phyloP scores from a whole-genome alignment of 2,329 filamentous ascomycete genomes.

The Aureobasidium subglaciale region DNA sequence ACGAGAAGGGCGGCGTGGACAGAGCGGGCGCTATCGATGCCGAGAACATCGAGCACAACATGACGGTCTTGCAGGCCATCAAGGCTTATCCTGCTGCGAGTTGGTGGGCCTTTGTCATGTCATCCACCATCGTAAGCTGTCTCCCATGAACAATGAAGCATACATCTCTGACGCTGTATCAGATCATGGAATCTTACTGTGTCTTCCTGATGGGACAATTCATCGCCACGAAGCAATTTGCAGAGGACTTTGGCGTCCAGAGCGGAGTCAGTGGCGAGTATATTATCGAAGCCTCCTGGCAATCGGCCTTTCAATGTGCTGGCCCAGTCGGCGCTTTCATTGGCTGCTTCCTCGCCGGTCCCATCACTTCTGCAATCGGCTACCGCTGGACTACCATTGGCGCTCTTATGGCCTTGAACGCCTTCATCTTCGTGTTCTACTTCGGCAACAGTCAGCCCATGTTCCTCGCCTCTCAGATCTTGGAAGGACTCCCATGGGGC shows the following conservation, averaged over 20 bases:
- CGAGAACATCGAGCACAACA: slow-evolving; percentile 47
- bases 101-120: slow-evolving; percentile 51
- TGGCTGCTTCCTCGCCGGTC: slow-evolving; percentile 53
- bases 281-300: slow-evolving; percentile 49
- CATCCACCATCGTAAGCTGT: slow-evolving; percentile 47
- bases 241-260: slow-evolving; percentile 40
- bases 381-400: slow-evolving; percentile 54
- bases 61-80: slow-evolving; percentile 44
- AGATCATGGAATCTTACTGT: slow-evolving; percentile 61
- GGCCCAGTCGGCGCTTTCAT: slow-evolving; percentile 54
- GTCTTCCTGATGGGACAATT: slow-evolving; percentile 57
- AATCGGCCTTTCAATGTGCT: slow-evolving; percentile 49
- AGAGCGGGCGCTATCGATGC: slow-evolving; percentile 51
- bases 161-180: slow-evolving; percentile 20
- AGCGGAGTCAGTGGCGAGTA: slow-evolving; percentile 18
- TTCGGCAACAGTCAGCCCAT: slow-evolving; percentile 44
- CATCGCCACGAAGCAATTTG: slow-evolving; percentile 46
- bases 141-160: slow-evolving; percentile 1
- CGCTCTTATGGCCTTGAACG: slow-evolving; percentile 51
- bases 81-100: slow-evolving; percentile 47
- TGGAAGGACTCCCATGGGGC: slow-evolving; percentile 59
- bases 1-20: slow-evolving; percentile 28
- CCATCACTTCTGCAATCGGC: slow-evolving; percentile 52
- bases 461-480: slow-evolving; percentile 48
- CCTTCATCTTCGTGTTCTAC: slow-evolving; percentile 54